Base-by-base conservation (phyloP, 768 basidiomycete species). In the Lactarius sanguifluus region DNA sequence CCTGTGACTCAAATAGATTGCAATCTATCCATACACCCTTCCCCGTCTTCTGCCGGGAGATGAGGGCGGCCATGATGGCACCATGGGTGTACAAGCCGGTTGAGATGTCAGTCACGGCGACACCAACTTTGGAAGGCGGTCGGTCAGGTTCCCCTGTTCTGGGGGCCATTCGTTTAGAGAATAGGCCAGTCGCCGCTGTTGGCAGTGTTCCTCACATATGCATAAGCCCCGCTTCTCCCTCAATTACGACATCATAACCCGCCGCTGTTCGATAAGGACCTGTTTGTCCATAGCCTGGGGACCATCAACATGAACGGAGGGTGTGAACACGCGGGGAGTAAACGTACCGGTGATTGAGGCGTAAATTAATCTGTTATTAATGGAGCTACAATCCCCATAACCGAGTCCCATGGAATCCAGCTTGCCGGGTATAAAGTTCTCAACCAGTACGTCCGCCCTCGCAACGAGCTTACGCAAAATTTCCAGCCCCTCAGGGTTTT, bases 121-220 rank as follows among this genome's bases (percentile, higher is more conserved):
- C 95, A 10, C 96, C 96, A n/a, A 96, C 95, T 77, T 98, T 97
- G 73, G 85, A 88, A 4, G 95, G 96, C 18, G 86, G 84, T 12
- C 94, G 87, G 71, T 90, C 88, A 10, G 88, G 82, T 77, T 96
- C 96, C 59, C 95, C 95, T 18, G 95, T 98, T 70, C 91, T 93
- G 69, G 38, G 30, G 57, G 65, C 32, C 6, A 20, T 25, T n/a
- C 8, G 38, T 70, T 68, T 34, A 69, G 67, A 62, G 54, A 69
- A 70, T 50, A 61, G 38, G 61, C 20, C 65, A 61, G n/a, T 63
- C 62, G 63, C 12, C 7, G 66, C 47, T n/a, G 54, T 74, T 41
- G 36, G 61, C 67, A 23, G 18, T 20, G 32, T 70, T 56, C 80
- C 87, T 68, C 52, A 92, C 90, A 95, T 95, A 76, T 95, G 92